Percentiles rank a stretch among this genome's conserved stretches.
Evolutionary conservation across 2,329 filamentous ascomycete species (phyloP).

Genomic region (Hypoxylon sp.): DNA sequence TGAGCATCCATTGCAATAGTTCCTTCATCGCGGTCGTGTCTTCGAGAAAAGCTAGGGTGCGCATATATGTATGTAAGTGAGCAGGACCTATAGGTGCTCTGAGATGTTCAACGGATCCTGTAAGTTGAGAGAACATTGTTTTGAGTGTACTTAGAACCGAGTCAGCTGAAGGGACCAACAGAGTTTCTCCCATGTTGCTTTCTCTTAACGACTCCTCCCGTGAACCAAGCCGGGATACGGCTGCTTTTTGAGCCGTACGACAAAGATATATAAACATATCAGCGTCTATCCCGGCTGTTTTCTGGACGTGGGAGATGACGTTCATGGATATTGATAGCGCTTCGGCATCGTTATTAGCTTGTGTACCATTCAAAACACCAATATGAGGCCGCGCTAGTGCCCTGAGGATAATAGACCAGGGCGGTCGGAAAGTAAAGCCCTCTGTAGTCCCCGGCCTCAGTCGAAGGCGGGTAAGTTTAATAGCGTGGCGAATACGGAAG

Average conservation of each 20-base stretch:
- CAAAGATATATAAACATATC: conserved; percentile 58
- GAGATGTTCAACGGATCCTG: conserved; percentile 48
- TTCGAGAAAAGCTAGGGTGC: conserved; percentile 72
- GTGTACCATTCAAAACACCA: conserved; percentile 49
- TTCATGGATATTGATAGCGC: conserved; percentile 55
- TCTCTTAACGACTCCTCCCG: conserved; percentile 1
- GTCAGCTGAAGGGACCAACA: conserved; percentile 33
- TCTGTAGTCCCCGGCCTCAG: conserved; percentile 48
- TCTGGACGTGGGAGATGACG: conserved; percentile 52
- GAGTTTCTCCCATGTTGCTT: conserved; percentile 6
- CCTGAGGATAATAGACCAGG: conserved; percentile 61
- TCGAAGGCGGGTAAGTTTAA: conserved; percentile 53
- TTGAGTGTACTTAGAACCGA: conserved; percentile 27
- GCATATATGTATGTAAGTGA: conserved; percentile 72
- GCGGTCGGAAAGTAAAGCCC: conserved; percentile 55
- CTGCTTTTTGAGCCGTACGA: conserved; percentile 54
- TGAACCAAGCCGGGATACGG: conserved; percentile 40
- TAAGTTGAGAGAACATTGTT: conserved; percentile 48
- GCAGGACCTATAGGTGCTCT: conserved; percentile 59
- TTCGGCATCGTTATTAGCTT: conserved; percentile 49
- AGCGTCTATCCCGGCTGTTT: conserved; percentile 53
- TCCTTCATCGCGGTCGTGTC: conserved; percentile 71
- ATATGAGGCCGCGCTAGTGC: conserved; percentile 57
- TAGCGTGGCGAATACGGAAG: conserved; percentile 54
- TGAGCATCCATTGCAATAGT: conserved; percentile 71